Conservation (phyloP, 139 green algal genomes). For the Chlorella vulgaris region DNA sequence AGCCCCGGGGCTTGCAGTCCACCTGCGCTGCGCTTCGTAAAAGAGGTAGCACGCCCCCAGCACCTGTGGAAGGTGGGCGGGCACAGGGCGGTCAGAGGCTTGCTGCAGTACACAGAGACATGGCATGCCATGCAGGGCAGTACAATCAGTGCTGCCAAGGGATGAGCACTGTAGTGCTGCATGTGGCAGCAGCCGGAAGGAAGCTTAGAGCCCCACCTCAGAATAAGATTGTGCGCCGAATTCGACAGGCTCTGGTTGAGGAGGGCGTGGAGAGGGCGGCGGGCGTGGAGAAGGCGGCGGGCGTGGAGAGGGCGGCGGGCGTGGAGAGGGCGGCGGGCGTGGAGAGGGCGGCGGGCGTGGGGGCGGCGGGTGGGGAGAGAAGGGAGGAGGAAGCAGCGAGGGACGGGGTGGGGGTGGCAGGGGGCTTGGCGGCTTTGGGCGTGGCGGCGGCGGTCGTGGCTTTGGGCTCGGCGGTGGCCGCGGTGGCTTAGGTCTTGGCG, state of each 20-base stretch:
- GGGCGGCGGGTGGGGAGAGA: neutral
- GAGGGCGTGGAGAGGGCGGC: neutral
- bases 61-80: neutral
- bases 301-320: neutral
- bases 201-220: neutral
- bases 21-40: conserved; percentile 58
- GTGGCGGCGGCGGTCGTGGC: neutral
- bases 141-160: too few relatives aligned
- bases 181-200: too few relatives aligned
- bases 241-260: neutral
- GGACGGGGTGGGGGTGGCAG: neutral
- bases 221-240: neutral
- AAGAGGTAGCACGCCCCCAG: conserved; percentile 44
- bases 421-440: too few relatives aligned
- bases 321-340: neutral
- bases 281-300: neutral
- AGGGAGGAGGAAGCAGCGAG: too few relatives aligned
- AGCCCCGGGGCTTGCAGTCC: neutral
- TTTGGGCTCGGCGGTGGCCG: neutral
- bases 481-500: neutral
- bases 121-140: too few relatives aligned
- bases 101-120: too few relatives aligned
- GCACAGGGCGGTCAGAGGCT: neutral
- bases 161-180: too few relatives aligned
- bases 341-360: neutral